These are phyloP conservation scores for Leptodermis oblonga DNA, from an alignment of 257 asterid genomes.

Conservation along the genomic window DNA sequence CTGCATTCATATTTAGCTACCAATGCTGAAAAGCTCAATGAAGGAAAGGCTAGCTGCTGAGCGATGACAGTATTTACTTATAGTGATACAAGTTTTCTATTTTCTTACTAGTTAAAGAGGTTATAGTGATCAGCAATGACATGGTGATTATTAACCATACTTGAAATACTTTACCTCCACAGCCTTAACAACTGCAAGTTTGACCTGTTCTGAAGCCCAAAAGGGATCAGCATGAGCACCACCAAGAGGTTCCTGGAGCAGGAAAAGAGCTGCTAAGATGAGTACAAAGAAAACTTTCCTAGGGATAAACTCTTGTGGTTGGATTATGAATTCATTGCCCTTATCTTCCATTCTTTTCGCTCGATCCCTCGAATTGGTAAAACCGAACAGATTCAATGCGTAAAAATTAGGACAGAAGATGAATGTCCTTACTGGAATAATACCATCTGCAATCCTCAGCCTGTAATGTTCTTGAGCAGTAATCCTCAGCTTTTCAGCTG, in stretches of 20 bases:
- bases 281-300: background rate
- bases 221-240: conserved; percentile 60
- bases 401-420: background rate
- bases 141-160: background rate
- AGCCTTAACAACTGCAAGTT: conserved; percentile 41
- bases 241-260: conserved; percentile 54
- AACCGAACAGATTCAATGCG: background rate
- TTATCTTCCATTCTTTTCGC: background rate
- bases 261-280: background rate
- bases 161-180: conserved; percentile 36
- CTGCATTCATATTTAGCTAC: conserved; percentile 20
- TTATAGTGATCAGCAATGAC: too few relatives aligned
- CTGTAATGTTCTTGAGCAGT: conserved; percentile 49
- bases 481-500: conserved; percentile 53
- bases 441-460: conserved; percentile 46
- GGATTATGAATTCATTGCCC: background rate
- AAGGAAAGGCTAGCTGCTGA: background rate
- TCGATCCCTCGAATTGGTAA: background rate
- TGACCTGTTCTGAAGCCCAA: conserved; percentile 51
- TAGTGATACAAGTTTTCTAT: background rate
- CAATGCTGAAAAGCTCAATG: background rate
- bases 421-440: conserved; percentile 40
- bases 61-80: background rate
- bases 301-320: background rate
- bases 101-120: background rate